phyloP scores from a whole-genome alignment of 768 basidiomycete species.

The Suillus paluster region DNA sequence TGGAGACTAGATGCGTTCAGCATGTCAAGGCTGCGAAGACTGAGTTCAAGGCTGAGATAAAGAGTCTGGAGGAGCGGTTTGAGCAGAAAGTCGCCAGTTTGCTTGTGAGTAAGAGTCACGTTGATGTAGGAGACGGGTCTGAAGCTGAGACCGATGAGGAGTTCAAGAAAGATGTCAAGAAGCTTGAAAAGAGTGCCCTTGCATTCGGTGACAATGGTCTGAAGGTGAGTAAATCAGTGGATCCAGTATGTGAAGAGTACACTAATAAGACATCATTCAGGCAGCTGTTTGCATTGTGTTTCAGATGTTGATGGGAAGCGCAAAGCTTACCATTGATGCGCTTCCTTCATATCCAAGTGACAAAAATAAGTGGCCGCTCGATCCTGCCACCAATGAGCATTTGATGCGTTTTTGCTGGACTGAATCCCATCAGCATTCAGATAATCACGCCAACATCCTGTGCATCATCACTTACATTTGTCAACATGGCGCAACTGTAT shows the following conservation, averaged over 20 bases:
- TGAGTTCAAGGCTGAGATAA: background rate
- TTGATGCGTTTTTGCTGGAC: constrained; percentile 8
- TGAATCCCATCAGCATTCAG: background rate
- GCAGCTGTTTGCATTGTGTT: background rate
- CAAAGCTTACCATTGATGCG: background rate
- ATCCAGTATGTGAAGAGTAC: constrained; percentile 1
- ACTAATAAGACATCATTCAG: constrained; percentile 6
- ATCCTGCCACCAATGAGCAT: background rate
- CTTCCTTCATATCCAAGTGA: background rate
- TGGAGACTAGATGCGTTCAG: background rate
- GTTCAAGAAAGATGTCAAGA: background rate
- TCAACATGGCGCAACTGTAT: background rate
- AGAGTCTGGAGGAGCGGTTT: background rate
- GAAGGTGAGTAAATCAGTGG: background rate
- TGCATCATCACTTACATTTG: background rate
- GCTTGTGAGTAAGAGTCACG: too few relatives aligned
- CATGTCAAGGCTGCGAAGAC: background rate
- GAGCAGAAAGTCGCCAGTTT: too few relatives aligned
- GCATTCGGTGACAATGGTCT: background rate
- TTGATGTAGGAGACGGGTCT: too few relatives aligned
- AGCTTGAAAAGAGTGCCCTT: constrained; percentile 14
- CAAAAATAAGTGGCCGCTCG: background rate
- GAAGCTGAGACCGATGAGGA: too few relatives aligned
- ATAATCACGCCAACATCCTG: background rate
- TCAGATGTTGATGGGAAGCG: background rate